These are phyloP conservation scores for Colletotrichum coccodes DNA, from an alignment of 2,329 filamentous ascomycete species.

Conservation along the genomic window DNA sequence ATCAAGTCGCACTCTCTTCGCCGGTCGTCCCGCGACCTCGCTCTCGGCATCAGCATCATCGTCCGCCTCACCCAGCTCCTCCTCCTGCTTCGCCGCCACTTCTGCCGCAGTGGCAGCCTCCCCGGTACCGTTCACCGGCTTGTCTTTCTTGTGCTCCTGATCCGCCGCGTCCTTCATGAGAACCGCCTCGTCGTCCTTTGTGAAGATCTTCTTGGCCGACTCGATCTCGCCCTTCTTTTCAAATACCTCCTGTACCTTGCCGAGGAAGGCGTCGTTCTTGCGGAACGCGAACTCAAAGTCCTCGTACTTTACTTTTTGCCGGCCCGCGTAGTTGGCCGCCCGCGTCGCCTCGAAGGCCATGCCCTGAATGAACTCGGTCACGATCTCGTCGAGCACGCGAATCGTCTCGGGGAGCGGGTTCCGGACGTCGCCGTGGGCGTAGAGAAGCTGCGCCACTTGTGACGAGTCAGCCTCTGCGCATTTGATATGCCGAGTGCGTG, in stretches of 20 bases:
- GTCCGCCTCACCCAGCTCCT: slow-evolving; percentile 63
- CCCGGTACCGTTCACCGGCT: slow-evolving; percentile 37
- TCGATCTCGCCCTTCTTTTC: slow-evolving; percentile 90
- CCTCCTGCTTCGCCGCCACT: slow-evolving; percentile 50
- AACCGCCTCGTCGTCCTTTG: slow-evolving; percentile 73
- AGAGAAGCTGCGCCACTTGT: slow-evolving; percentile 78
- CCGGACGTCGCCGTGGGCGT: slow-evolving; percentile 81
- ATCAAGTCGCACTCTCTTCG: slow-evolving; percentile 24
- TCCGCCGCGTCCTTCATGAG: slow-evolving; percentile 64
- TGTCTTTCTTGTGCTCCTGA: slow-evolving; percentile 51
- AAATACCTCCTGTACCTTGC: slow-evolving; percentile 88
- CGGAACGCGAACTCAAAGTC: slow-evolving; percentile 96
- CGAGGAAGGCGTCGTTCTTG: slow-evolving; percentile 85
- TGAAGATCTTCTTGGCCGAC: slow-evolving; percentile 80
- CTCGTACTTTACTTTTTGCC: slow-evolving; percentile 97
- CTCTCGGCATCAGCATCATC: slow-evolving; percentile 54
- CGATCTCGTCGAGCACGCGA: slow-evolving; percentile 90
- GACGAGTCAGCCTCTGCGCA: neutral
- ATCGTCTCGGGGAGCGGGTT: slow-evolving; percentile 86
- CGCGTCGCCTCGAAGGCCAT: slow-evolving; percentile 90
- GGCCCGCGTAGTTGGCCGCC: slow-evolving; percentile 84
- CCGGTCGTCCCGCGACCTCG: slow-evolving; percentile 36
- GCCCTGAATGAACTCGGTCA: slow-evolving; percentile 96
- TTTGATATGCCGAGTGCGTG: neutral
- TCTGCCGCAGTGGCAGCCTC: slow-evolving; percentile 40